phyloP scores from a whole-genome alignment of 2,329 filamentous ascomycete species.

The Rhinocladiella similis region DNA sequence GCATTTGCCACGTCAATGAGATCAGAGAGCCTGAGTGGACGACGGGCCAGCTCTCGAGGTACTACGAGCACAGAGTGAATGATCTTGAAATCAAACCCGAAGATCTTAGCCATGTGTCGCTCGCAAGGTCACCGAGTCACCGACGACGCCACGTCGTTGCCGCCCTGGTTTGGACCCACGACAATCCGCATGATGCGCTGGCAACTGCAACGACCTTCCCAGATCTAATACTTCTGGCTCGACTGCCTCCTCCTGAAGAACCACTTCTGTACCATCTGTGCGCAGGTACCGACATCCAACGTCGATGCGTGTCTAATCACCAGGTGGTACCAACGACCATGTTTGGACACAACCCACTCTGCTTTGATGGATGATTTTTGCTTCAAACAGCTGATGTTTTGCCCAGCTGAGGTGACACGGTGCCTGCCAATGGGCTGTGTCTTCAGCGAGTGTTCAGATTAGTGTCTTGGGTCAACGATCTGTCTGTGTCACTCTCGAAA shows the following conservation, averaged over 20 bases:
- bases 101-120: slow-evolving; percentile 24
- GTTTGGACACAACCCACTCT: not conserved
- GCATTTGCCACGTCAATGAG: slow-evolving; percentile 22
- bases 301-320: slow-evolving; percentile 5
- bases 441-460: not conserved
- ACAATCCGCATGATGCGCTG: slow-evolving; percentile 25
- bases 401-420: slow-evolving; percentile 12
- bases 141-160: slow-evolving; percentile 18
- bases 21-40: slow-evolving; percentile 13
- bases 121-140: slow-evolving; percentile 16
- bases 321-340: not conserved
- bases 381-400: not conserved
- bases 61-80: not conserved
- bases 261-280: slow-evolving; percentile 5
- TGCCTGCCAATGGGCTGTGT: not conserved
- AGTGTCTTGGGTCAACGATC: too few relatives aligned
- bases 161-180: slow-evolving; percentile 19
- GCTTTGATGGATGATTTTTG: not conserved
- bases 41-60: slow-evolving; percentile 3
- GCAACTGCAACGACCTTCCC: slow-evolving; percentile 18
- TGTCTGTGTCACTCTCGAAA: too few relatives aligned
- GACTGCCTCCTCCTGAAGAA: slow-evolving; percentile 6
- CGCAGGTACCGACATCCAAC: slow-evolving; percentile 10
- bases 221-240: slow-evolving; percentile 3
- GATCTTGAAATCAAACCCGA: slow-evolving; percentile 2